These are phyloP conservation scores for Drechslerella coelobrocha DNA, from an alignment of 2,329 filamentous ascomycete species.

Conservation along the genomic window DNA sequence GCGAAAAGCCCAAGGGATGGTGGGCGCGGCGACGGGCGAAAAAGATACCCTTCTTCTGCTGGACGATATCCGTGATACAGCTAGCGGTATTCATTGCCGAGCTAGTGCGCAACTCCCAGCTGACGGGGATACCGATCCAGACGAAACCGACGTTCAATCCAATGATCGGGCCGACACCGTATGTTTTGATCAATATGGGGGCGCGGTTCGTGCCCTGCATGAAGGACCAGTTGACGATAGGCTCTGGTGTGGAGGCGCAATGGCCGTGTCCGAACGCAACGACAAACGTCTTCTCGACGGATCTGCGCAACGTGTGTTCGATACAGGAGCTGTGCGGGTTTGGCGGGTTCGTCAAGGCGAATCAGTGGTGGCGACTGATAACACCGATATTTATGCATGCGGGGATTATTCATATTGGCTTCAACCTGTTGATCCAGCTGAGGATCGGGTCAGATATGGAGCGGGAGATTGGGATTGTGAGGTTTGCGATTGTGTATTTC, in stretches of 20 bases:
- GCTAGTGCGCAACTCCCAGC: conserved; percentile 79
- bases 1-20: conserved; percentile 28
- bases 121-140: conserved; percentile 55
- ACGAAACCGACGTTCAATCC: conserved; percentile 88
- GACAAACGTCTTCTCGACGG: conserved; percentile 62
- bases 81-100: conserved; percentile 87
- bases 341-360: conserved; percentile 67
- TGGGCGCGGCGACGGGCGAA: conserved; percentile 30
- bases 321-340: conserved; percentile 86
- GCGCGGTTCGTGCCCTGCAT: conserved; percentile 92
- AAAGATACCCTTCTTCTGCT: conserved; percentile 61
- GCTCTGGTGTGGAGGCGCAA: conserved; percentile 63
- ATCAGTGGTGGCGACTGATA: conserved; percentile 98
- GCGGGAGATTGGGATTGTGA: conserved; percentile 81
- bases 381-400: conserved; percentile 93
- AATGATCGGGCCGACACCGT: conserved; percentile 93
- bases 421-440: conserved; percentile 91
- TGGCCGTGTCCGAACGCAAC: conserved; percentile 87
- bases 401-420: conserved; percentile 90
- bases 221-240: conserved; percentile 76
- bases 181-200: conserved; percentile 95
- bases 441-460: conserved; percentile 94
- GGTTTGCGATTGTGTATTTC: conserved; percentile 89
- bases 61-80: conserved; percentile 77
- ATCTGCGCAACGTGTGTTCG: conserved; percentile 66